Evolutionary conservation across 192 early-diverging fungal genomes (phyloP), one percentile per base, ranked within the genome.

Genomic region (Rhizoclosmatium sp.): DNA sequence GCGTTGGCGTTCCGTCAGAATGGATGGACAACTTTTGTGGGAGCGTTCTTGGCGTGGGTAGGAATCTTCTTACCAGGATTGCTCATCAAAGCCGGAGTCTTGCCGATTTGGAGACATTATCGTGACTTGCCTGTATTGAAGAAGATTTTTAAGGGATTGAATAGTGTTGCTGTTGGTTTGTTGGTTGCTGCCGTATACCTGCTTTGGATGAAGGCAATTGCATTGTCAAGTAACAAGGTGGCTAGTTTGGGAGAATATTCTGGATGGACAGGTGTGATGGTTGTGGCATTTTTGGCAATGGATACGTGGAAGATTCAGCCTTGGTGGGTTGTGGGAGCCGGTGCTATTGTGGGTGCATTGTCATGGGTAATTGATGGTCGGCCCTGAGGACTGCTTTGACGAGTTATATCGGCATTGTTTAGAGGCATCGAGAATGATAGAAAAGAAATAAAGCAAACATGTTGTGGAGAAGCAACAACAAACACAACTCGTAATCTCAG

Each of bases 11-110:
- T 91, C 58, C 81, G 88, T 12, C 62, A 78, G 44, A 79, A 77
- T 10, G 79, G 74, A 0, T 4, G 47, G 47, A 81, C 80, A 2
- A 73, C 71, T 10, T 64, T 91, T 51, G 73, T 80, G 2, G 91
- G 91, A 5, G 88, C 88, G 1, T 23, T 91, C 19, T 78, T 93
- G 2, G 87, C 85, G 1, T 89, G 78, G 59, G 48, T 92, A 14
- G 92, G 87, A 46, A 91, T 93, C 69, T 93, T 92, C 74, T 72
- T 83, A 19, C 92, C 92, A 0, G 92, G 91, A 1, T 47, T 93
- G 2, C 71, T 91, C 4, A 80, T 93, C 69, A 90, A 87, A 69
- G 82, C 89, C 41, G 91, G 83, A 2, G 66, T 92, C 45, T 81
- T 93, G 40, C 91, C 92, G 3, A 82, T 92, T 39, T 93, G 92